Percentiles rank a stretch among this genome's conserved stretches.
phyloP scores from a whole-genome alignment of 169 alveolate genomes.

The Eimeria brunetti region DNA sequence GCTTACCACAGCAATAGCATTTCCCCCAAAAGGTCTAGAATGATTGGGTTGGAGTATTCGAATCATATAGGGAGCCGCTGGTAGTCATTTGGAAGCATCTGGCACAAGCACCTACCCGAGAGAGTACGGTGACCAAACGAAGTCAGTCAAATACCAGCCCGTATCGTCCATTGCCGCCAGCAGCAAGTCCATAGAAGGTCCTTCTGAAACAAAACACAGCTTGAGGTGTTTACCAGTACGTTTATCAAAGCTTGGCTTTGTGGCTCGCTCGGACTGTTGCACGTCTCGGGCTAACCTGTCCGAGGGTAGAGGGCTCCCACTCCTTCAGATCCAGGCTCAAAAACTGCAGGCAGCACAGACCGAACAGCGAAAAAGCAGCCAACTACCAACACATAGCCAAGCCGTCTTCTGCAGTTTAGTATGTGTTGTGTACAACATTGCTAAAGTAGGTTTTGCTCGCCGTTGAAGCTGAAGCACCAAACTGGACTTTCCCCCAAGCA shows the following conservation, averaged over 20 bases:
- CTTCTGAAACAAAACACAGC: conserved; percentile 1
- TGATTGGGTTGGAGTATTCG: not conserved
- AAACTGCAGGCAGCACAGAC: conserved; percentile 15
- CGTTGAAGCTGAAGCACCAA: not conserved
- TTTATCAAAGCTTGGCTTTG: not conserved
- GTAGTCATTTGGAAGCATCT: not conserved
- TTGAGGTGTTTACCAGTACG: not conserved
- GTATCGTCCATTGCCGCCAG: conserved; percentile 63
- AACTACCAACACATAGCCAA: not conserved
- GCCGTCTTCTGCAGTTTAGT: not conserved
- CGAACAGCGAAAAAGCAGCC: not conserved
- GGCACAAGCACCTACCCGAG: not conserved
- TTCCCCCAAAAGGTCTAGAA: not conserved
- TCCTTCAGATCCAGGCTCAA: not conserved
- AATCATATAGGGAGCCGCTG: not conserved
- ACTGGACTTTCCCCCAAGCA: not conserved
- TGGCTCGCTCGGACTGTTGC: not conserved
- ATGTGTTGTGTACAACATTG: not conserved
- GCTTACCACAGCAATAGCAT: not conserved
- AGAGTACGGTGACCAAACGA: not conserved
- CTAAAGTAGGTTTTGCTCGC: no score
- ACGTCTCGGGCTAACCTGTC: not conserved
- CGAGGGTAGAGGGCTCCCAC: not conserved
- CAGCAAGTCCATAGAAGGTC: not conserved
- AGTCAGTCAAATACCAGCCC: conserved; percentile 38